Evolutionary conservation across 2,329 filamentous ascomycete genomes (phyloP), one percentile per base, ranked within the genome.

Genomic region (Xylariaceae sp.): DNA sequence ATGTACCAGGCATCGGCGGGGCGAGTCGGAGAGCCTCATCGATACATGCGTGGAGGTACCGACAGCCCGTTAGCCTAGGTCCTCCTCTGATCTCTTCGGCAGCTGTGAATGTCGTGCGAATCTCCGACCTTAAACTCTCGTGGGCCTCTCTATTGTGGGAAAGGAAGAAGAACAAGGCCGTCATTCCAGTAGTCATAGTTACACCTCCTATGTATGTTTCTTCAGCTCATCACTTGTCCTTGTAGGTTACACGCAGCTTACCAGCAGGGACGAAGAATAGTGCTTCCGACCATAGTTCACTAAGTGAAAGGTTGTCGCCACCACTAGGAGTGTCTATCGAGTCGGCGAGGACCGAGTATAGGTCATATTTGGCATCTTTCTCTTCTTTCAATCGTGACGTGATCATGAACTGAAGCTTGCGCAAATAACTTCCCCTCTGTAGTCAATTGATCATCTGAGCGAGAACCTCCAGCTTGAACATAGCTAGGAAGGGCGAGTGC

Each of bases 121-220:
- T 38, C 33, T 48, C 45, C 22, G 37, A 11, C 6, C 33, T 22
- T 8, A 48, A 37, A 11, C 32, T 44, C 11, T 17, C 10, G 37
- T 49, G 49, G 34, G 20, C 8, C 4, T 34, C 25, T 3, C 39
- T 36, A 23, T 48, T 38, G 1, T 45, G 42, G 8, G 48, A 51
- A n/a, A 53, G 29, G 23, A 50, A 53, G 32, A 49, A 51, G 27
- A 53, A 45, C 5, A 47, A n/a, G 10, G 27, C 45, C 17, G 42
- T 48, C 20, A 49, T 43, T 5, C 37, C 40, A 12, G 45, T 34
- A 7, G 48, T 16, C 4, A 42, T 48, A n/a, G 50, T 46, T 12
- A 29, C 39, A n/a, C 42, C 42, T 8, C 42, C 45, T 48, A 38
- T n/a, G n/a, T n/a, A n/a, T n/a, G n/a, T n/a, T n/a, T n/a, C n/a